phyloP scores from a whole-genome alignment of 768 basidiomycete genomes.

The Lentinula lateritia region DNA sequence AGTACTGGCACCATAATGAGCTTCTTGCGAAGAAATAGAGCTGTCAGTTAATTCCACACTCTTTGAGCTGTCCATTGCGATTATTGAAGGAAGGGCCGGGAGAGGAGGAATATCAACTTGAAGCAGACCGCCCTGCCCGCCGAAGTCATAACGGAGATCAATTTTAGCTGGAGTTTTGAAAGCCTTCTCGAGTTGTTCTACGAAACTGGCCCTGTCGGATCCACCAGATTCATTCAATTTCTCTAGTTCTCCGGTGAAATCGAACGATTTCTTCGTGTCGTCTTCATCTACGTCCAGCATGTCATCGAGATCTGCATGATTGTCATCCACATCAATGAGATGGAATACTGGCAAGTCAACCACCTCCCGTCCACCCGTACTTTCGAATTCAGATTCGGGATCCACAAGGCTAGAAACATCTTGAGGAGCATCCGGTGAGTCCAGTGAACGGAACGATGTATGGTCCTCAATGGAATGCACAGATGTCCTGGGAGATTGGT shows the following conservation, averaged over 20 bases:
- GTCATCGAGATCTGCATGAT: conserved; percentile 35
- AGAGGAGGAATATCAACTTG: conserved; percentile 43
- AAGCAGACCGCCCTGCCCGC: conserved; percentile 20
- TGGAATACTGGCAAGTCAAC: conserved; percentile 34
- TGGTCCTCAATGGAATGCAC: conserved; percentile 32
- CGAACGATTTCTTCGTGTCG: conserved; percentile 76
- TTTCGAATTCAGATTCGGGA: not conserved
- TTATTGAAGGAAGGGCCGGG: conserved; percentile 41
- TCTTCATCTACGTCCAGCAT: conserved; percentile 40
- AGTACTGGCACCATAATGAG: not conserved
- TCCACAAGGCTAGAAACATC: not conserved
- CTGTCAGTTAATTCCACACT: not conserved
- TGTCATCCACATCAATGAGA: conserved; percentile 35
- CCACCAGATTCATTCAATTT: conserved; percentile 66
- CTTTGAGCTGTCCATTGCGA: conserved; percentile 11
- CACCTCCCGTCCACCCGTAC: conserved; percentile 10
- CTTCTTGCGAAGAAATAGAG: conserved; percentile 1
- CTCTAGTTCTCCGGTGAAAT: conserved; percentile 76
- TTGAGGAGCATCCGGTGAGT: conserved; percentile 4
- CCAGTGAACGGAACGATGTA: conserved; percentile 23
- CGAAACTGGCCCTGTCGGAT: conserved; percentile 68
- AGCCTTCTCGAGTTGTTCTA: conserved; percentile 76
- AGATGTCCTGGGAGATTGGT: conserved; percentile 27
- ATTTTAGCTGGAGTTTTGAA: conserved; percentile 74
- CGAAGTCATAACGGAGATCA: conserved; percentile 47